phyloP scores from a whole-genome alignment of 306 rosid species.

The Delonix regia region DNA sequence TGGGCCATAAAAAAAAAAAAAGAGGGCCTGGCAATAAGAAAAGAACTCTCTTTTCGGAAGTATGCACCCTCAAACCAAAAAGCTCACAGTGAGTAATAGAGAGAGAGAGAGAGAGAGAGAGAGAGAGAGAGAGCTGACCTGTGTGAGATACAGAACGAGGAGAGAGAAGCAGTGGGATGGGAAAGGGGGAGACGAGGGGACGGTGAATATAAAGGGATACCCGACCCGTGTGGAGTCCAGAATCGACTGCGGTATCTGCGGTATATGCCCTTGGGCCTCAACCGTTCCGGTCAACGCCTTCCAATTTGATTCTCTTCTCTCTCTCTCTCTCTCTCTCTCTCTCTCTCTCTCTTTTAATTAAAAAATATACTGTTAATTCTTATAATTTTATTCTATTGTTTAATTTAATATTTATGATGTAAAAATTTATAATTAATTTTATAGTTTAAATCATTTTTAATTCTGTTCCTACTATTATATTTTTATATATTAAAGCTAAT shows the following conservation, averaged over 20 bases:
- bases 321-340: too few relatives aligned
- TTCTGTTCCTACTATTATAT: too few relatives aligned
- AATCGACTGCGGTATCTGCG: slow-evolving; percentile 27
- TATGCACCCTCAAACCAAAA: not conserved
- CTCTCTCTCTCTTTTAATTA: too few relatives aligned
- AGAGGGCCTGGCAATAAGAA: too few relatives aligned
- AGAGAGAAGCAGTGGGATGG: slow-evolving; percentile 18
- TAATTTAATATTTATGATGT: too few relatives aligned
- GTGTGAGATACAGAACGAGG: not conserved
- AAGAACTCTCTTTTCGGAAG: slow-evolving; percentile 20
- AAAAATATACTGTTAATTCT: too few relatives aligned
- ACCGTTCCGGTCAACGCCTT: slow-evolving; percentile 35
- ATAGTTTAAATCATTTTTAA: too few relatives aligned
- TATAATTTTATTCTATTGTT: too few relatives aligned
- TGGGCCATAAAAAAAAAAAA: too few relatives aligned
- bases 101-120: slow-evolving; percentile 5
- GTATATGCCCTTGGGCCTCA: slow-evolving; percentile 41
- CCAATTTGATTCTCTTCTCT: too few relatives aligned
- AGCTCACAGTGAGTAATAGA: not conserved
- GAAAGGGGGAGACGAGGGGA: slow-evolving; percentile 11
- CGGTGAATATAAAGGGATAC: not conserved
- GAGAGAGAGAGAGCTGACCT: slow-evolving; percentile 27
- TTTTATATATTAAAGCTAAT: too few relatives aligned
- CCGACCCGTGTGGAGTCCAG: not conserved
- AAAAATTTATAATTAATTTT: too few relatives aligned